A percentile compares a stretch with the other conserved stretches of the same genome.
phyloP scores from a whole-genome alignment of 495 filamentous ascomycete species.

The Hypoxylon lienhwacheense region DNA sequence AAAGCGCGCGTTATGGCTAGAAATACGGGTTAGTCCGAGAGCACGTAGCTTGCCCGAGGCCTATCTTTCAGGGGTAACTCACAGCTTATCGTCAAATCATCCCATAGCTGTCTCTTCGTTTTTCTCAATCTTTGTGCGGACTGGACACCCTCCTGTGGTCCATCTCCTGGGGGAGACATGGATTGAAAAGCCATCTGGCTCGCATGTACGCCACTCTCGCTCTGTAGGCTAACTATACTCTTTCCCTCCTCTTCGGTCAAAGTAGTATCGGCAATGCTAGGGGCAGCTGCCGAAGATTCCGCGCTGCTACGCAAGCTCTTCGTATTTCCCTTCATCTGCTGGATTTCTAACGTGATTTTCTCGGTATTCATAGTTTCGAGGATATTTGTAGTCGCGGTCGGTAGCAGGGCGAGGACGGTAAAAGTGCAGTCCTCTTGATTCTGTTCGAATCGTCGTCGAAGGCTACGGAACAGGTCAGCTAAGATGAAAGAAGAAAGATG shows the following conservation, averaged over 20 bases:
- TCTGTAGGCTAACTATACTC: constrained; percentile 74
- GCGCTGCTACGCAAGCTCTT: constrained; percentile 66
- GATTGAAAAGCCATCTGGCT: constrained; percentile 66
- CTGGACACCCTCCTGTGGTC: constrained; percentile 43
- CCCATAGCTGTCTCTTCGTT: constrained; percentile 92
- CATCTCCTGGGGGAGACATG: constrained; percentile 36
- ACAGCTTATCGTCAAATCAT: constrained; percentile 96
- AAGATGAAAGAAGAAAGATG: too few relatives aligned
- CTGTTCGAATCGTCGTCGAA: constrained; percentile 94
- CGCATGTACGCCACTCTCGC: constrained; percentile 76
- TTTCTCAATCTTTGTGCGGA: constrained; percentile 60
- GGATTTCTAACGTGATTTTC: constrained; percentile 83
- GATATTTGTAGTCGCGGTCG: constrained; percentile 86
- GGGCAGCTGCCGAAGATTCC: constrained; percentile 63
- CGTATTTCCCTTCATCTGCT: constrained; percentile 85
- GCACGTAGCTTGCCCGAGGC: neutral
- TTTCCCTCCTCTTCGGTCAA: constrained; percentile 75
- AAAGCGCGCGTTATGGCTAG: constrained; percentile 89
- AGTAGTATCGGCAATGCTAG: constrained; percentile 63
- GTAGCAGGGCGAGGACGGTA: constrained; percentile 93
- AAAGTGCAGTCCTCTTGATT: constrained; percentile 98
- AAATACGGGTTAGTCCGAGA: constrained; percentile 30
- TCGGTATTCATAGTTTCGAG: constrained; percentile 87
- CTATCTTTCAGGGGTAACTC: constrained; percentile 37
- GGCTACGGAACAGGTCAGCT: constrained; percentile 53